phyloP scores from a whole-genome alignment of 2,329 filamentous ascomycete genomes.

The Macrophomina phaseolina region DNA sequence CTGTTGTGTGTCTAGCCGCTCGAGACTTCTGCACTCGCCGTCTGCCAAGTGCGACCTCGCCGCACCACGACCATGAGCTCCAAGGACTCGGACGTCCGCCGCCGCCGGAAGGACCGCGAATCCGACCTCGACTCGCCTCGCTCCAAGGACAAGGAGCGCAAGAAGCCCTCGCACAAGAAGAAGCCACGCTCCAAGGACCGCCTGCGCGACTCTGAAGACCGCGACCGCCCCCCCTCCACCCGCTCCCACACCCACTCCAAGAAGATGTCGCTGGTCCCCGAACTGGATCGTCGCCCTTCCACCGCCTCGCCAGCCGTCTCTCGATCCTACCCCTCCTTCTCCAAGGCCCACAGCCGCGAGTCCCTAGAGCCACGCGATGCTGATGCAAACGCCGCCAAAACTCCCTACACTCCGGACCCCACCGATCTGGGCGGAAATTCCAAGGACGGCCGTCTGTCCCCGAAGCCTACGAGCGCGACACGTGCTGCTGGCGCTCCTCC shows the following conservation, averaged over 20 bases:
- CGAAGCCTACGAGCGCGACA: conserved; percentile 31
- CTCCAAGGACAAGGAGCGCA: conserved; percentile 36
- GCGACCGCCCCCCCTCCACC: conserved; percentile 15
- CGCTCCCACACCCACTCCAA: conserved; percentile 16
- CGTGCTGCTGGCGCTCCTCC: conserved; percentile 49
- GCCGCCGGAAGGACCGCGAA: conserved; percentile 46
- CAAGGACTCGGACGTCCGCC: conserved; percentile 42
- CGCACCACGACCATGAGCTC: conserved; percentile 26
- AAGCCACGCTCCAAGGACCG: conserved; percentile 36
- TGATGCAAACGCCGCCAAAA: conserved; percentile 36
- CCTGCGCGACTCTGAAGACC: conserved; percentile 29
- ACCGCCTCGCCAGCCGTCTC: conserved; percentile 44
- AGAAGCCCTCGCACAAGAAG: conserved; percentile 37
- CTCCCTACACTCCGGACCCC: conserved; percentile 47
- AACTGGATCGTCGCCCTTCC: conserved; percentile 52
- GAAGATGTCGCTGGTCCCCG: conserved; percentile 51
- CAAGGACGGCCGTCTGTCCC: conserved; percentile 36
- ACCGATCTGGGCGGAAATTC: conserved; percentile 47
- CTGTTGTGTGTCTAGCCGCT: conserved; percentile 23
- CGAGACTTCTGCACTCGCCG: conserved; percentile 23
- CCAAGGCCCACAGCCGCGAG: conserved; percentile 92
- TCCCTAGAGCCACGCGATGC: conserved; percentile 66
- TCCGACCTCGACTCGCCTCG: conserved; percentile 33
- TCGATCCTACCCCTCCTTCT: conserved; percentile 79
- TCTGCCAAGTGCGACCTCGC: conserved; percentile 23